A percentile compares a stretch with the other conserved stretches of the same genome.
Conservation (phyloP, 169 alveolate genomes). For the Amoebophrya sp. region DNA sequence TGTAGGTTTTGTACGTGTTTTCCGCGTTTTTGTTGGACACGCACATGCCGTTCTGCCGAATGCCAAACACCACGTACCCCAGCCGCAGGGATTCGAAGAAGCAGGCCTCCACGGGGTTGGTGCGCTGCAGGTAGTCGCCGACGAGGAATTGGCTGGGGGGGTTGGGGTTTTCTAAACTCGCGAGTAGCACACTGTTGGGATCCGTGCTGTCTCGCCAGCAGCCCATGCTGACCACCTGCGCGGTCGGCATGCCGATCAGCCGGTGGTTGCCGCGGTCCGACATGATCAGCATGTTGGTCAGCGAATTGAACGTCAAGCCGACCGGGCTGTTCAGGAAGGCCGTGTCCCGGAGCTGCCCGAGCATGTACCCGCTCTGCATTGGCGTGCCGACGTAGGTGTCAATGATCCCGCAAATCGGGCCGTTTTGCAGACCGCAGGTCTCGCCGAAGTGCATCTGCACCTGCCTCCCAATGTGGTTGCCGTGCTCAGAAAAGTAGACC, state of each 20-base stretch:
- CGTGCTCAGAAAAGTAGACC: background rate
- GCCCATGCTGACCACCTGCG: background rate
- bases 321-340: background rate
- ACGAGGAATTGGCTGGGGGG: background rate
- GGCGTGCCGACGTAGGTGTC: background rate
- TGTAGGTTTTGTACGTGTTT: background rate
- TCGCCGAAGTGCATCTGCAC: conserved; percentile 1
- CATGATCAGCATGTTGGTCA: background rate
- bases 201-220: background rate
- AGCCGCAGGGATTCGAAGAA: background rate
- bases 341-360: background rate
- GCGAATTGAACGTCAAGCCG: background rate
- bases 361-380: background rate
- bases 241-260: background rate
- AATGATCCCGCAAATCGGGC: background rate
- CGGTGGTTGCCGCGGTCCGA: background rate
- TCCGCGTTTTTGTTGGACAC: background rate
- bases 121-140: background rate
- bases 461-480: background rate
- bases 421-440: background rate
- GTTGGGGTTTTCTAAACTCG: background rate
- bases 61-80: background rate
- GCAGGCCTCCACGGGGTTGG: background rate
- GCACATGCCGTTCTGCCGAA: background rate
- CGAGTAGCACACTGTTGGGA: background rate